Conservation (phyloP, 257 asterid species). For the Haberlea rhodopensis region DNA sequence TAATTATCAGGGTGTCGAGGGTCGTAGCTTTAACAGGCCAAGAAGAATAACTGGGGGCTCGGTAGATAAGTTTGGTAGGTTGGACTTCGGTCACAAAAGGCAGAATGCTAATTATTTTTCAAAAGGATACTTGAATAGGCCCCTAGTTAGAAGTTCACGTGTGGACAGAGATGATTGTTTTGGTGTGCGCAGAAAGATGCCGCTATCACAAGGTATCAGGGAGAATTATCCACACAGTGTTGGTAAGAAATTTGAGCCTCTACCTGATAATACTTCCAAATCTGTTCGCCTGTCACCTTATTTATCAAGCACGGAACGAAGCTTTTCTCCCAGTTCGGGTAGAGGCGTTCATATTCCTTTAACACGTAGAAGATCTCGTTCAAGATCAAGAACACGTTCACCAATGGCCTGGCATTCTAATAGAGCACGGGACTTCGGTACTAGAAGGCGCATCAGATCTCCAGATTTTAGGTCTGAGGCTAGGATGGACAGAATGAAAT, state of each 20-base stretch:
- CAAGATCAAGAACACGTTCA: slow-evolving; percentile 81
- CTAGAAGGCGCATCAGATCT: no score
- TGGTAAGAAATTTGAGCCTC: slow-evolving; percentile 38
- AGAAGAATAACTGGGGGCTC: slow-evolving; percentile 36
- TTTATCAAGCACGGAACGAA: slow-evolving; percentile 47
- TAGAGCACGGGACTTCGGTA: no score
- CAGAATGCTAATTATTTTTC: slow-evolving; percentile 40
- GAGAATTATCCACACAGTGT: slow-evolving; percentile 47
- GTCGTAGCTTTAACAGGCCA: slow-evolving; percentile 45
- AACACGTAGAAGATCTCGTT: slow-evolving; percentile 54
- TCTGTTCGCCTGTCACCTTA: slow-evolving; percentile 38
- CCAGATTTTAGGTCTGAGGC: no score
- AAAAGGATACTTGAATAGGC: slow-evolving; percentile 41
- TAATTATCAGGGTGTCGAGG: slow-evolving; percentile 40
- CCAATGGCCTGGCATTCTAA: no score
- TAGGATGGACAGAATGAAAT: no score
- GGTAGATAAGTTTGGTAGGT: slow-evolving; percentile 41
- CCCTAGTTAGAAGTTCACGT: slow-evolving; percentile 51
- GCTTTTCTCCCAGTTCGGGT: slow-evolving; percentile 48
- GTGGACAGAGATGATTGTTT: slow-evolving; percentile 48
- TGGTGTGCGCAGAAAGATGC: slow-evolving; percentile 43
- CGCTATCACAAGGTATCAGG: slow-evolving; percentile 35
- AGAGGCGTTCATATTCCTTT: slow-evolving; percentile 35
- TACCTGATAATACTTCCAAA: no score
- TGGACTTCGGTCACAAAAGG: slow-evolving; percentile 42